phyloP scores from a whole-genome alignment of 257 asterid species.

The Cordia subcordata region DNA sequence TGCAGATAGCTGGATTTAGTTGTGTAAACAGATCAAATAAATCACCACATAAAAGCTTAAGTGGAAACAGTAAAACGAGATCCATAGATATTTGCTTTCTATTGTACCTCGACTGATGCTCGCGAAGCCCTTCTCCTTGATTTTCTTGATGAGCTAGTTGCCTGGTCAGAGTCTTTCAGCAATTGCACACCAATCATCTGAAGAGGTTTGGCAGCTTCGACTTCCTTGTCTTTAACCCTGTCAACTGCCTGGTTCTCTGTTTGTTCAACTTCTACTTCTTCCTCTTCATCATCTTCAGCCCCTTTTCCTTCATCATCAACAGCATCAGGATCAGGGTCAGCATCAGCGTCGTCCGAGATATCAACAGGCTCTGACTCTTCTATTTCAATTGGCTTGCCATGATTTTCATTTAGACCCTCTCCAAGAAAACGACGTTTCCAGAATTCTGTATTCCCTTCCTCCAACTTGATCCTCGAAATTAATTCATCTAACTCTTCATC shows the following conservation, averaged over 20 bases:
- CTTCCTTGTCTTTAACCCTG: slow-evolving; percentile 76
- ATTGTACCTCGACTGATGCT: slow-evolving; percentile 57
- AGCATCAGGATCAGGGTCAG: slow-evolving; percentile 30
- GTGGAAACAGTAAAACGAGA: no score
- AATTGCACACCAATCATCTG: slow-evolving; percentile 98
- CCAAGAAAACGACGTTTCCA: slow-evolving; percentile 97
- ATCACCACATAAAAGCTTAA: no score
- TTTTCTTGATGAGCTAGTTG: slow-evolving; percentile 63
- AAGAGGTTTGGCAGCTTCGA: slow-evolving; percentile 68
- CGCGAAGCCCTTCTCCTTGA: slow-evolving; percentile 64
- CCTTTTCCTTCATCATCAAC: slow-evolving; percentile 69
- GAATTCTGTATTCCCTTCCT: slow-evolving; percentile 96
- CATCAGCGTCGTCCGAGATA: slow-evolving; percentile 36
- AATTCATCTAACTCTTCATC: slow-evolving; percentile 93
- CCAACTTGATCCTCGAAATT: slow-evolving; percentile 82
- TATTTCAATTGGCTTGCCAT: slow-evolving; percentile 51
- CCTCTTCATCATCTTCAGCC: slow-evolving; percentile 69
- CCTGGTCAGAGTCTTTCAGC: slow-evolving; percentile 75
- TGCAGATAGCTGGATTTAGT: no score
- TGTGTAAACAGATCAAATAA: no score
- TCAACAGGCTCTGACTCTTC: slow-evolving; percentile 46
- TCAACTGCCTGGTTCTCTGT: slow-evolving; percentile 68
- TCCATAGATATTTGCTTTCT: slow-evolving; percentile 5
- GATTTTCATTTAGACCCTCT: slow-evolving; percentile 67
- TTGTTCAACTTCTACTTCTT: slow-evolving; percentile 71